Conservation (phyloP, 139 green algal genomes). For the Chlamydomonas eustigma region DNA sequence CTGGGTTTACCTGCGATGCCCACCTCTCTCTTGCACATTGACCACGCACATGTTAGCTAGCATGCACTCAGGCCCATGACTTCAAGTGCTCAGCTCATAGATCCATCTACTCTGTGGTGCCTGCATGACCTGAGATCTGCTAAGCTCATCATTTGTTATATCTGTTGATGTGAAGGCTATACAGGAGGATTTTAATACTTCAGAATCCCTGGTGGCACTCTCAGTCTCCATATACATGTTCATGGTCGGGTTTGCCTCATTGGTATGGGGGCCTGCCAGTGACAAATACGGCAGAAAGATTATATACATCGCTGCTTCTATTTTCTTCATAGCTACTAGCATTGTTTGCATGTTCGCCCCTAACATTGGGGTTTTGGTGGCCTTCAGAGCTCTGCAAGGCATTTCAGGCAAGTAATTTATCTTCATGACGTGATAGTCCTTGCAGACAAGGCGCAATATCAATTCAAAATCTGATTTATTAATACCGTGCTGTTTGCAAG, state of each 20-base stretch:
- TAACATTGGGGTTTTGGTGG: conserved; percentile 8
- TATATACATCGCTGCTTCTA: neutral
- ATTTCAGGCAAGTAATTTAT: neutral
- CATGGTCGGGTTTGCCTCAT: conserved; percentile 3
- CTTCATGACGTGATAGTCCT: too few relatives aligned
- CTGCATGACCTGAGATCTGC: neutral
- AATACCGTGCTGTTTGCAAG: neutral
- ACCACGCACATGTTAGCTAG: too few relatives aligned
- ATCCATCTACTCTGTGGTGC: neutral
- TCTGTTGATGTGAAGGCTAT: too few relatives aligned
- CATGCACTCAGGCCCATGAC: too few relatives aligned
- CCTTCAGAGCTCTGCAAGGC: conserved; percentile 17
- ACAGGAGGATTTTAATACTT: neutral
- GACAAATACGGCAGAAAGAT: neutral
- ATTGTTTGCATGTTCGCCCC: conserved; percentile 15
- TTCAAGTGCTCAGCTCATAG: too few relatives aligned
- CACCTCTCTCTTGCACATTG: too few relatives aligned
- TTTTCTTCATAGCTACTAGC: neutral
- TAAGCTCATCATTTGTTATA: neutral
- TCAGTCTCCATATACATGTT: conserved; percentile 3
- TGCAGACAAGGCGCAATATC: neutral
- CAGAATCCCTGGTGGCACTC: neutral
- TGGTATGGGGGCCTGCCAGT: conserved; percentile 15
- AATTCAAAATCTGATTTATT: neutral
- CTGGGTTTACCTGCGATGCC: too few relatives aligned